These are phyloP conservation scores for Termitomyces eurrhizus DNA, from an alignment of 768 basidiomycete species.

Conservation along the genomic window DNA sequence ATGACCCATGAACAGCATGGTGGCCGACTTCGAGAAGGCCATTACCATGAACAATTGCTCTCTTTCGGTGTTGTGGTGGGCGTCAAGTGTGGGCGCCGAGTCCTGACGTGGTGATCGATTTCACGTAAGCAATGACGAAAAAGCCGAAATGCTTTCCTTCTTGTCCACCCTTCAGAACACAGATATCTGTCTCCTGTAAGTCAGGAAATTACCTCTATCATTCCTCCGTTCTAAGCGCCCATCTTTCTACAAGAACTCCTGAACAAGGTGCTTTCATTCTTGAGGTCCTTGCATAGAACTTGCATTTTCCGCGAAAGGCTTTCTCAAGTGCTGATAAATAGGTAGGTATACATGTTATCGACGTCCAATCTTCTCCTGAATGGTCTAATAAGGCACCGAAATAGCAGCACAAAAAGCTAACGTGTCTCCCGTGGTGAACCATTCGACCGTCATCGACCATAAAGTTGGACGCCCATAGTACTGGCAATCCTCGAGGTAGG, in stretches of 20 bases:
- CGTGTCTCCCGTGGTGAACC: not conserved
- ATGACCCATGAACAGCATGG: not conserved
- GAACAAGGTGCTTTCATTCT: not conserved
- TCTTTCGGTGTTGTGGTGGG: not conserved
- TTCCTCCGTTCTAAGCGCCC: not conserved
- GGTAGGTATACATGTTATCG: not conserved
- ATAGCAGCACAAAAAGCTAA: not conserved
- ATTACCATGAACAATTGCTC: not conserved
- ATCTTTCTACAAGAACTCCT: not conserved
- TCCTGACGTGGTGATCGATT: slow-evolving; percentile 4
- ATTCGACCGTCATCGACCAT: not conserved
- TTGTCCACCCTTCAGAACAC: slow-evolving; percentile 1
- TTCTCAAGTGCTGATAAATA: not conserved
- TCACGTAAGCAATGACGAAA: slow-evolving; percentile 16
- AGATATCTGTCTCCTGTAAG: not conserved
- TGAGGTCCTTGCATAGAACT: not conserved
- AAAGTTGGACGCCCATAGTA: not conserved
- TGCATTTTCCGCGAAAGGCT: not conserved
- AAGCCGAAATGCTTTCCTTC: not conserved
- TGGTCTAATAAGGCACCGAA: not conserved
- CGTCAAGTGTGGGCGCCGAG: not conserved
- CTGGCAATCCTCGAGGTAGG: not conserved
- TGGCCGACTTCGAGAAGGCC: not conserved
- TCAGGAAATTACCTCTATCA: not conserved
- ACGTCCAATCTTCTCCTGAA: not conserved